phyloP scores from a whole-genome alignment of 371 early-diverging fungal species.

The Furculomyces boomerangus region DNA sequence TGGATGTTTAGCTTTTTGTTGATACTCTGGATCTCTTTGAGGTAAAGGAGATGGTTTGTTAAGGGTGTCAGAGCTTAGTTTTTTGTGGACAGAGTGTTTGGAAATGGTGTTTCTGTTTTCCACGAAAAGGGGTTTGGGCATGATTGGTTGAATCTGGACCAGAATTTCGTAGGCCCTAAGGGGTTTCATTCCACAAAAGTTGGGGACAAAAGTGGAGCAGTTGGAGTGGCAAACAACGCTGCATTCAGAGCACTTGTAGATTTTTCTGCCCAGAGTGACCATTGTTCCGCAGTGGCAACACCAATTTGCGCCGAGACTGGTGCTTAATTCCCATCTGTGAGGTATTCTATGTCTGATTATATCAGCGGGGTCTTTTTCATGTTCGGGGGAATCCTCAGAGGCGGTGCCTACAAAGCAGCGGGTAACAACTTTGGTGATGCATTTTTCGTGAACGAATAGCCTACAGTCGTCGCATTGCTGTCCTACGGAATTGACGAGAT shows the following conservation, averaged over 20 bases:
- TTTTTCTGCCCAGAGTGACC: constrained; percentile 62
- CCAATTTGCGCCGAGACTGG: constrained; percentile 70
- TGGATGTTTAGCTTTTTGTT: background rate
- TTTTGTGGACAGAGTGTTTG: background rate
- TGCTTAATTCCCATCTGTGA: constrained; percentile 69
- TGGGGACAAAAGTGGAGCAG: constrained; percentile 74
- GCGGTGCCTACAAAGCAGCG: constrained; percentile 69
- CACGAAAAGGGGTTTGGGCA: constrained; percentile 18
- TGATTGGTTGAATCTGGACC: constrained; percentile 31
- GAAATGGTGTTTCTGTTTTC: constrained; percentile 20
- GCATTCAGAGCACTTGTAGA: constrained; percentile 63
- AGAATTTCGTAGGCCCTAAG: constrained; percentile 60
- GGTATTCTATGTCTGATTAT: constrained; percentile 76
- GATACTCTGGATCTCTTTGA: too few species aligned
- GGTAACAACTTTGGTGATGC: constrained; percentile 62
- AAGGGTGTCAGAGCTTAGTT: background rate
- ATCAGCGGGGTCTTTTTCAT: constrained; percentile 18
- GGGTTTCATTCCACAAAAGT: constrained; percentile 82
- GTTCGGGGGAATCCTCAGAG: constrained; percentile 15
- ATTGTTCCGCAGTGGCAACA: constrained; percentile 95
- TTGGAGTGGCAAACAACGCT: constrained; percentile 54
- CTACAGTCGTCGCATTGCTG: constrained; percentile 90
- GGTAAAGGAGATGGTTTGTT: too few species aligned
- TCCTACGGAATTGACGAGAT: constrained; percentile 64
- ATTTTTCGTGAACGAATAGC: constrained; percentile 84